Base-by-base conservation (phyloP, 306 rosid species). In the Trifolium subterraneum region DNA sequence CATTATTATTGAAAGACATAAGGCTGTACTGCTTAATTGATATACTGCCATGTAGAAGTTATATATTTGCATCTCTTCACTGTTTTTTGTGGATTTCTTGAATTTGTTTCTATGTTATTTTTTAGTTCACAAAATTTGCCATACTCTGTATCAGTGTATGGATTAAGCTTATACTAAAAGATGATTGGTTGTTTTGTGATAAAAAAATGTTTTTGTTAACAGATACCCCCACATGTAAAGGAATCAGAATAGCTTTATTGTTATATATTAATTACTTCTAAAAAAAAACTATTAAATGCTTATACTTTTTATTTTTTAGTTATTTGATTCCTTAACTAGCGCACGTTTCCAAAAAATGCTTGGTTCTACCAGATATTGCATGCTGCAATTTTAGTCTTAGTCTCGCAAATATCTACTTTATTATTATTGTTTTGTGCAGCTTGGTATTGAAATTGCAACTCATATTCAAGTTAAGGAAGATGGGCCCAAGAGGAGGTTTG, bases 401-500 rank as follows among this genome's bases (percentile, higher is more conserved):
- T 71, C 68, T 72, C 59, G 69, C 36, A 0, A 74, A 77, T 45
- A 58, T 48, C 38, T 35, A 65, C 65, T 51, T 78, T 50, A 35
- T 25, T 77, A 44, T 56, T 67, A 33, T 66, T 73, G 67, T 80
- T 77, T 79, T 73, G 62, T 84, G 84, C 84, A 94, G 99, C 86
- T 79, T 73, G 92, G 84, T 74, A 79, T 83, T 71, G 97, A 87
- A 81, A 81, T 94, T 54, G 80, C 93, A 83, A 94, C 99, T 60
- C 97, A 55, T 75, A 77, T 94, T 77, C 92, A 81, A 60, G 93
- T 94, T 70, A 87, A 84, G 89, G 87, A 79, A 70, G 99, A 94
- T 81, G 99, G 99, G 47, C 93, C 97, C 35, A 87, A 86, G 88
- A 84, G 92, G 87, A 94, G 99, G 99, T 94, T 79, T 82, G 83